Conservation (phyloP, 2,329 filamentous ascomycete species). For the Fusarium graminum region DNA sequence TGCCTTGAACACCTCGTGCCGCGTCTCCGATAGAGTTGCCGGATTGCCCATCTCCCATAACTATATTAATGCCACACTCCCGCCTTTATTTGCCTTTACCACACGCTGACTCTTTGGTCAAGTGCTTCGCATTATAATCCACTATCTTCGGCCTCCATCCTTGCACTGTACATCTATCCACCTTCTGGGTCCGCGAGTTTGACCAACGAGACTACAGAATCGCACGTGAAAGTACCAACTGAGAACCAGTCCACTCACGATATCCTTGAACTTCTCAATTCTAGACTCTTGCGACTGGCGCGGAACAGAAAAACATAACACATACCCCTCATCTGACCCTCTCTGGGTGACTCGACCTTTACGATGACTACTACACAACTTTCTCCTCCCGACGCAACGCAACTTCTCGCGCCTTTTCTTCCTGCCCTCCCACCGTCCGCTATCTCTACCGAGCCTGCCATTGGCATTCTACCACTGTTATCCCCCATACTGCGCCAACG, state of each 20-base stretch:
- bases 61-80: slow-evolving; percentile 21
- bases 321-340: background rate
- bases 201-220: slow-evolving; percentile 22
- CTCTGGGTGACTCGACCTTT: slow-evolving; percentile 11
- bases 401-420: slow-evolving; percentile 68
- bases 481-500: slow-evolving; percentile 76
- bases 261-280: slow-evolving; percentile 12
- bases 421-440: slow-evolving; percentile 71
- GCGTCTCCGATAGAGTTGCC: slow-evolving; percentile 38
- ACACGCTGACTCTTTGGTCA: slow-evolving; percentile 5
- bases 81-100: slow-evolving; percentile 2
- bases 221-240: slow-evolving; percentile 33
- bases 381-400: slow-evolving; percentile 60
- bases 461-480: slow-evolving; percentile 69
- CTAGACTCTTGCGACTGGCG: slow-evolving; percentile 5
- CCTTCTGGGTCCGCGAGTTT: slow-evolving; percentile 29
- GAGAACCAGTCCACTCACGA: slow-evolving; percentile 14
- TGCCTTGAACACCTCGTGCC: slow-evolving; percentile 38
- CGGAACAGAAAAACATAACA: slow-evolving; percentile 16
- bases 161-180: slow-evolving; percentile 22
- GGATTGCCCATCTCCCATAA: slow-evolving; percentile 7
- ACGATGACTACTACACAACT: slow-evolving; percentile 52
- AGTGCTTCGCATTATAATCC: background rate
- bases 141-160: slow-evolving; percentile 8
- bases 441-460: slow-evolving; percentile 68